phyloP scores from a whole-genome alignment of 345 rosid genomes.

The Salix udensis region DNA sequence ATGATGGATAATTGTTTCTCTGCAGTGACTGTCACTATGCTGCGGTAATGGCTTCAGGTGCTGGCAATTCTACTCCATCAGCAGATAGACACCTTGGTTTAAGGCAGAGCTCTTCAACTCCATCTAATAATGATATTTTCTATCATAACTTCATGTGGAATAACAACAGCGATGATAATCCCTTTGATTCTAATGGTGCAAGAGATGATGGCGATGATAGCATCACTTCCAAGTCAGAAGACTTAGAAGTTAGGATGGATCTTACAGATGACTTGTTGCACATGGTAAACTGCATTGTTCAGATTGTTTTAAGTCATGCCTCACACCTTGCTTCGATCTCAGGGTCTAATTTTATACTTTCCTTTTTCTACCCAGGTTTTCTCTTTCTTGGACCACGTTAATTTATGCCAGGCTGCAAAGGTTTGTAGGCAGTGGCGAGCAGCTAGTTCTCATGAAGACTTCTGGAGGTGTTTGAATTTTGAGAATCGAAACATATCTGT shows the following conservation, averaged over 20 bases:
- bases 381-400: slow-evolving; percentile 70
- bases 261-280: slow-evolving; percentile 90
- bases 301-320: not conserved
- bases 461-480: slow-evolving; percentile 91
- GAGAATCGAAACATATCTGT: slow-evolving; percentile 66
- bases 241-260: slow-evolving; percentile 73
- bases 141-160: slow-evolving; percentile 63
- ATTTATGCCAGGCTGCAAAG: slow-evolving; percentile 83
- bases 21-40: slow-evolving; percentile 40
- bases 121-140: slow-evolving; percentile 38
- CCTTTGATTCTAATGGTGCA: slow-evolving; percentile 31
- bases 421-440: slow-evolving; percentile 94
- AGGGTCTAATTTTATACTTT: not conserved
- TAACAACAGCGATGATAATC: slow-evolving; percentile 40
- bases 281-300: slow-evolving; percentile 47
- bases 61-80: slow-evolving; percentile 34
- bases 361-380: slow-evolving; percentile 55
- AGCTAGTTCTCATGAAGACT: slow-evolving; percentile 94
- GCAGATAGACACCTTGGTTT: slow-evolving; percentile 31
- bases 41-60: slow-evolving; percentile 29
- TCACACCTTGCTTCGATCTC: not conserved
- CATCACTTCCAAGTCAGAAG: slow-evolving; percentile 44
- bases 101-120: slow-evolving; percentile 31
- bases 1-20: slow-evolving; percentile 7
- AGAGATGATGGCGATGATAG: slow-evolving; percentile 46